phyloP scores from a whole-genome alignment of 352 stramenopile species.

The Phytophthora palmivora region DNA sequence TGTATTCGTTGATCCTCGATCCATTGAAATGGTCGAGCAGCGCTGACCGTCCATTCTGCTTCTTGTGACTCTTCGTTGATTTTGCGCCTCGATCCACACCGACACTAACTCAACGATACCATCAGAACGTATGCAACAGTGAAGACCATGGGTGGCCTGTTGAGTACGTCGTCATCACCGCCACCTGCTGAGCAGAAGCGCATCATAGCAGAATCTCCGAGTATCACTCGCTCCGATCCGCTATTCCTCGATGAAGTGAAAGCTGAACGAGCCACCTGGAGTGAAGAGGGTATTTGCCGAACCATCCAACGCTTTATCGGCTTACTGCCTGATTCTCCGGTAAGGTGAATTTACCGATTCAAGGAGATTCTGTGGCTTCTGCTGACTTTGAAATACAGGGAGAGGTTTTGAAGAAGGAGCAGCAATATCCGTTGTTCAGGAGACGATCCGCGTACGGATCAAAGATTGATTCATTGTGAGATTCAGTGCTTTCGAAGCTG shows the following conservation, averaged over 20 bases:
- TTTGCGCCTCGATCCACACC: slow-evolving; percentile 1
- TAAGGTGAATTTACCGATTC: slow-evolving; percentile 3
- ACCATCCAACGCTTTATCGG: slow-evolving; percentile 69
- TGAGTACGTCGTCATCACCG: slow-evolving; percentile 10
- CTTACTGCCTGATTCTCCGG: slow-evolving; percentile 60
- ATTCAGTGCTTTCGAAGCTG: neutral
- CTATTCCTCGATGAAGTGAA: slow-evolving; percentile 68
- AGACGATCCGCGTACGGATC: slow-evolving; percentile 34
- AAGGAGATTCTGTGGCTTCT: no score
- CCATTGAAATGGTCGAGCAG: neutral
- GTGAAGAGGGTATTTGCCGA: slow-evolving; percentile 52
- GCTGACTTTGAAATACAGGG: slow-evolving; percentile 18
- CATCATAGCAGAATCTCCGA: slow-evolving; percentile 9
- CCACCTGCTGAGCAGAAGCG: slow-evolving; percentile 17
- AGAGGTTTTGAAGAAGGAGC: slow-evolving; percentile 50
- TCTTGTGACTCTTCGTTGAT: slow-evolving; percentile 25
- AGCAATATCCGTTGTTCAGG: slow-evolving; percentile 45
- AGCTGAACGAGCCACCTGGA: slow-evolving; percentile 54
- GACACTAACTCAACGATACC: slow-evolving; percentile 3
- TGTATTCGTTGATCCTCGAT: neutral
- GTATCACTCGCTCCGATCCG: slow-evolving; percentile 11
- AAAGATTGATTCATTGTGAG: neutral
- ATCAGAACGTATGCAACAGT: slow-evolving; percentile 7
- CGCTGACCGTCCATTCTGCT: slow-evolving; percentile 19
- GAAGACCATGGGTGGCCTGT: slow-evolving; percentile 27